A percentile compares a stretch with the other conserved stretches of the same genome.
phyloP scores from a whole-genome alignment of 2,329 filamentous ascomycete species.

The Sphaerostilbella broomeana region DNA sequence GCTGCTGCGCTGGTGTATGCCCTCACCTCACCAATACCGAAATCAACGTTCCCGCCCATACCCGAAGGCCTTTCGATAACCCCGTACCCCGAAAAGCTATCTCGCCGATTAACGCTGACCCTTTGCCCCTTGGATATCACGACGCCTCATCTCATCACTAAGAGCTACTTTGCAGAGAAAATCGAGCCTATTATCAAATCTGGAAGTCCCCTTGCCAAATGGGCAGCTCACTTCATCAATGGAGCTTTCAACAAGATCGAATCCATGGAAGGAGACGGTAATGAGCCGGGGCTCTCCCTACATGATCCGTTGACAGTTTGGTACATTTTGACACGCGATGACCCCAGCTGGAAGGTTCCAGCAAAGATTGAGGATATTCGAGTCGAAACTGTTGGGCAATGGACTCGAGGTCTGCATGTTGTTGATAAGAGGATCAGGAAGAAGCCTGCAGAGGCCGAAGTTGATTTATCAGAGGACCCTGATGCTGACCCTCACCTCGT shows the following conservation, averaged over 20 bases:
- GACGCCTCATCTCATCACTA: conserved; percentile 58
- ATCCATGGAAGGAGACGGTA: conserved; percentile 51
- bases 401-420: conserved; percentile 88
- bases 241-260: conserved; percentile 65
- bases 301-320: conserved; percentile 76
- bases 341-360: conserved; percentile 52
- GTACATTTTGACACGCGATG: conserved; percentile 62
- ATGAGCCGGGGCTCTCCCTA: conserved; percentile 55
- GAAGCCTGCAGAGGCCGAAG: conserved; percentile 41
- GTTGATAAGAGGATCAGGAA: conserved; percentile 62
- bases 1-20: conserved; percentile 72
- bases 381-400: conserved; percentile 85
- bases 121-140: conserved; percentile 76
- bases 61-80: conserved; percentile 46
- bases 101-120: conserved; percentile 57
- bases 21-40: conserved; percentile 65
- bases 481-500: conserved; percentile 34
- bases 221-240: conserved; percentile 66
- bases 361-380: conserved; percentile 70
- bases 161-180: conserved; percentile 50
- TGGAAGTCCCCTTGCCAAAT: conserved; percentile 67
- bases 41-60: conserved; percentile 72
- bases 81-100: conserved; percentile 58
- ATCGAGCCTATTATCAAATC: conserved; percentile 49
- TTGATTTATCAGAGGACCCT: conserved; percentile 35